Conservation (phyloP, 768 basidiomycete genomes). For the Amyloporia xantha region DNA sequence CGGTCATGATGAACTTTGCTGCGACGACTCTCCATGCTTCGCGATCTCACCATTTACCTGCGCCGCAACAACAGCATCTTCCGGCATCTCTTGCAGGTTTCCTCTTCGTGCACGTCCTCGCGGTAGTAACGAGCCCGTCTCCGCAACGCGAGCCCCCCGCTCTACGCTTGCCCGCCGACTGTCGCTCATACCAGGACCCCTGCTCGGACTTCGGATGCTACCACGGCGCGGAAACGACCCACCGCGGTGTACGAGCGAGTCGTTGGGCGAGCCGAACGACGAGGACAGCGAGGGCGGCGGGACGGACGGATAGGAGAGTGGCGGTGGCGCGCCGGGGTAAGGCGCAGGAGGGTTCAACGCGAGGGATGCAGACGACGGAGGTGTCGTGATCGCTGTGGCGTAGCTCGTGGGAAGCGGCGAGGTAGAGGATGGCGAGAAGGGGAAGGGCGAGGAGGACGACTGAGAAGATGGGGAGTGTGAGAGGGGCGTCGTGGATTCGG, state of each 20-base stretch:
- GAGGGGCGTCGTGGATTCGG: slow-evolving; percentile 52
- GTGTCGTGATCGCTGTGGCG: slow-evolving; percentile 65
- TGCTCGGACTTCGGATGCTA: slow-evolving; percentile 24
- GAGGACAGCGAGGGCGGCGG: slow-evolving; percentile 54
- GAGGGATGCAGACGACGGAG: slow-evolving; percentile 57
- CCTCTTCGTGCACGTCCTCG: slow-evolving; percentile 13
- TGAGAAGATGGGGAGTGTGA: slow-evolving; percentile 59
- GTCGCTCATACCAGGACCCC: slow-evolving; percentile 25
- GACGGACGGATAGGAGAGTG: slow-evolving; percentile 73
- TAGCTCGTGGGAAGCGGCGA: slow-evolving; percentile 50
- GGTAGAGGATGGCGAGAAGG: slow-evolving; percentile 51
- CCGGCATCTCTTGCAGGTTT: background rate
- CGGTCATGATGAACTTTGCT: no score
- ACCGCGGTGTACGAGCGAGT: slow-evolving; percentile 26
- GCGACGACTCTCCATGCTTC: no score
- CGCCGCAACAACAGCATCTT: background rate
- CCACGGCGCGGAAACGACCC: slow-evolving; percentile 28
- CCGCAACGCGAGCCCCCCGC: slow-evolving; percentile 60
- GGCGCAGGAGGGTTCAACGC: slow-evolving; percentile 33
- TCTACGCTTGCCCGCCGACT: slow-evolving; percentile 57
- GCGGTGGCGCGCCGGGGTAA: slow-evolving; percentile 29
- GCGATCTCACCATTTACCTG: no score
- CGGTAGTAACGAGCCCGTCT: slow-evolving; percentile 53
- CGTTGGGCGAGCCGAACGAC: slow-evolving; percentile 39
- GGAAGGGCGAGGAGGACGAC: slow-evolving; percentile 64